These are phyloP conservation scores for Sugiyamaella castrensis DNA, from an alignment of 1,139 yeast species.

Conservation along the genomic window DNA sequence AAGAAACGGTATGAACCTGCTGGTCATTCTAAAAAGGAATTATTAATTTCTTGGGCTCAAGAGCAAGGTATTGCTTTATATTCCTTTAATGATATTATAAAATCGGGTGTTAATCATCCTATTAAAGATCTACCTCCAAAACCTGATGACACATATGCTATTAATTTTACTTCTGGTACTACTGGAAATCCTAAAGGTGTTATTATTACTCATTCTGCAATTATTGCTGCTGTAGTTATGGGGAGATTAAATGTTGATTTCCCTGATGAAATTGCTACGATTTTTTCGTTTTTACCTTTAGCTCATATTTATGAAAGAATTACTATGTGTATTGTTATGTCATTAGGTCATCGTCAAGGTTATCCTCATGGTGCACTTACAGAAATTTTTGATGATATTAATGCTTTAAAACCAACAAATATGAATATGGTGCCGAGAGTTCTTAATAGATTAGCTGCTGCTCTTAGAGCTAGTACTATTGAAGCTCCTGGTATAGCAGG, in stretches of 20 bases:
- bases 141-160: slow-evolving; percentile 56
- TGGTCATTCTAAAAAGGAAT: slow-evolving; percentile 38
- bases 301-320: slow-evolving; percentile 67
- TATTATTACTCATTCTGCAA: slow-evolving; percentile 53
- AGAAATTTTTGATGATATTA: slow-evolving; percentile 55
- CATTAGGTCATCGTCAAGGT: slow-evolving; percentile 41
- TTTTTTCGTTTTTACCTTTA: slow-evolving; percentile 53
- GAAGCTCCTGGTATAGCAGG: slow-evolving; percentile 40
- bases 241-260: slow-evolving; percentile 30
- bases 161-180: slow-evolving; percentile 77
- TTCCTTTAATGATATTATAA: slow-evolving; percentile 52
- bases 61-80: slow-evolving; percentile 41
- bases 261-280: slow-evolving; percentile 32
- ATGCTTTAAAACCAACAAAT: slow-evolving; percentile 50
- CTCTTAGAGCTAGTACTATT: slow-evolving; percentile 41
- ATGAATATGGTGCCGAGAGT: slow-evolving; percentile 65
- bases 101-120: slow-evolving; percentile 51
- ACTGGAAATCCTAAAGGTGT: slow-evolving; percentile 78
- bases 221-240: slow-evolving; percentile 49
- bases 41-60: slow-evolving; percentile 37
- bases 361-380: slow-evolving; percentile 47
- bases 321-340: slow-evolving; percentile 24
- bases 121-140: slow-evolving; percentile 49
- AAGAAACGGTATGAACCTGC: slow-evolving; percentile 54
- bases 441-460: slow-evolving; percentile 59